Evolutionary conservation across 2,329 filamentous ascomycete genomes (phyloP), one percentile per base, ranked within the genome.

Genomic region (Calonectria montana): DNA sequence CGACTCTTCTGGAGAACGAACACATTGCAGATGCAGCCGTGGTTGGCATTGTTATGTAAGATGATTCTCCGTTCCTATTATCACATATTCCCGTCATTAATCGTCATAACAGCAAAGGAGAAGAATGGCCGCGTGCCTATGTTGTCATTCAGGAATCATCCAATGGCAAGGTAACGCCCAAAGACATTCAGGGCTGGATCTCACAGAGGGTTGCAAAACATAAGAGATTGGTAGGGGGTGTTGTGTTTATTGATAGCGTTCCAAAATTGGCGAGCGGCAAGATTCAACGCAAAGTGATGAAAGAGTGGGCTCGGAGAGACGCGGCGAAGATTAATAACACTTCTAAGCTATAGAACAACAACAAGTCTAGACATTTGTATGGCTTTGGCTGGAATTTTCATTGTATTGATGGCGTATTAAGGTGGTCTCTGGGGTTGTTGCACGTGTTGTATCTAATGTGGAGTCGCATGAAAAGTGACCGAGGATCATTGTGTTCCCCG

Each of bases 261-360:
- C 89, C 89, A 0, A 90, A 90, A 78, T 81, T 90, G 55, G 86
- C 87, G 15, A 88, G 86, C 71, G 89, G 89, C 10, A 91, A 91
- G 84, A 90, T 91, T 63, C 84, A 88, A 79, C 83, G 89, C 61
- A 90, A 90, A 75, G 79, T 87, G 7, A 83, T 91, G 82, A 86
- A 87, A 74, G 88, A 90, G 50, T 90, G 88, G 88, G 86, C 89
- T 8, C 90, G 88, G 81, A 82, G 82, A 70, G 89, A 91, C 80
- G 86, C 85, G 0, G 75, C 69, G 10, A 78, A 77, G 57, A 72
- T 84, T 4, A 31, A 65, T 39, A 16, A 15, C 18, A n/a, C 53
- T 25, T 59, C 53, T 23, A 59, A 39, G 21, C 21, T 59, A 37
- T 59, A 59, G 53, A 27, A 16, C 18, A 25, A n/a, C 15, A 25